Conservation (phyloP, 805 yeast species). For the Millerago galiae region DNA sequence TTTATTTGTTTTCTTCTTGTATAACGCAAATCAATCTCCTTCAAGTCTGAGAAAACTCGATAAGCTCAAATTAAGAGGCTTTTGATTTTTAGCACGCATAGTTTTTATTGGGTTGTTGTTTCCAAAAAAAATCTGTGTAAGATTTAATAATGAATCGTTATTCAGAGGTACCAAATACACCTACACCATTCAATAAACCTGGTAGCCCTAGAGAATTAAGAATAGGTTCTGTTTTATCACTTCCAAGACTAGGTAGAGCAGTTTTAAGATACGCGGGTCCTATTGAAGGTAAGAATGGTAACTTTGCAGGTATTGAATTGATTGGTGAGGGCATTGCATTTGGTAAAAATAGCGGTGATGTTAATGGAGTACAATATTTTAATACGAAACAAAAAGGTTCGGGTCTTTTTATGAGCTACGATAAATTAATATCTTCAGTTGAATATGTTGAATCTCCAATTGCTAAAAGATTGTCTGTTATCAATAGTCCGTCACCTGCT, state of each 20-base stretch:
- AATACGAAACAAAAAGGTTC: constrained; percentile 53
- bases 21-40: too few relatives aligned
- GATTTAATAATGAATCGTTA: constrained; percentile 16
- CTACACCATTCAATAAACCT: constrained; percentile 16
- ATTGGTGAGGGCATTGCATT: constrained; percentile 52
- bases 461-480: constrained; percentile 4
- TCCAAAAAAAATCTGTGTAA: not conserved
- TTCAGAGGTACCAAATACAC: constrained; percentile 21
- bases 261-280: constrained; percentile 64
- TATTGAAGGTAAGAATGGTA: constrained; percentile 66
- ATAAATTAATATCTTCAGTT: constrained; percentile 25
- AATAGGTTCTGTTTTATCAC: constrained; percentile 23
- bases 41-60: too few relatives aligned
- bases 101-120: not conserved
- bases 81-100: too few relatives aligned
- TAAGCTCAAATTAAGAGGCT: too few relatives aligned
- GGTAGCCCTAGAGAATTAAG: constrained; percentile 6
- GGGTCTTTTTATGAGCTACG: constrained; percentile 70
- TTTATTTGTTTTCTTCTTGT: too few relatives aligned
- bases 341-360: constrained; percentile 87
- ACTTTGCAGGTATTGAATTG: constrained; percentile 84
- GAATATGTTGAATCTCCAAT: constrained; percentile 16
- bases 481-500: constrained; percentile 2
- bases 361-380: constrained; percentile 66
- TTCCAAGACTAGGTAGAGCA: constrained; percentile 71